Evolutionary conservation across 140 eudicot species (phyloP).

Genomic region (Ambrosia hybrid): DNA sequence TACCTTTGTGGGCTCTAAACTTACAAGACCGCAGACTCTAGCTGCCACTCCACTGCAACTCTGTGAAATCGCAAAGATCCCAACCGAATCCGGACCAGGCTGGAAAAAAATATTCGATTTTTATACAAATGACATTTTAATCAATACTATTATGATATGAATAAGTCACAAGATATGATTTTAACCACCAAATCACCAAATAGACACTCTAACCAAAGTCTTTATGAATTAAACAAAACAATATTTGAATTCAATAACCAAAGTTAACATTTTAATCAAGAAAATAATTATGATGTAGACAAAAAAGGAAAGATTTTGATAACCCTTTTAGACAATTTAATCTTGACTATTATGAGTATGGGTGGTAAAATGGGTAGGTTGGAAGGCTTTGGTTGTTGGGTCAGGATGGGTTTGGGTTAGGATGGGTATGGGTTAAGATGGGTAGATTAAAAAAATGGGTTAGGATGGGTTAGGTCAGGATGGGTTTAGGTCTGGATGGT

Average conservation of each 20-base stretch:
- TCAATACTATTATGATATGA: background rate
- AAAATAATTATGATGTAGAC: background rate
- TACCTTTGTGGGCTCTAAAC: conserved; percentile 94
- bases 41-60: conserved; percentile 98
- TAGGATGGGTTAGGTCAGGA: no score
- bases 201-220: background rate
- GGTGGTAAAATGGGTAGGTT: no score
- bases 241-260: background rate
- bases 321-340: background rate
- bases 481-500: no score
- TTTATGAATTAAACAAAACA: no score
- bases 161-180: background rate
- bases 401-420: no score
- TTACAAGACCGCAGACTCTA: conserved; percentile 96
- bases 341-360: no score
- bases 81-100: conserved; percentile 99
- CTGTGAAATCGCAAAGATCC: conserved; percentile 97
- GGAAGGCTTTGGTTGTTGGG: no score
- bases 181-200: background rate
- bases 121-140: background rate
- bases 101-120: conserved; percentile 13
- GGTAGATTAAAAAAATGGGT: no score
- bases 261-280: background rate
- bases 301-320: background rate
- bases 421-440: no score